Percentiles rank a stretch among this genome's conserved stretches.
phyloP scores from a whole-genome alignment of 2,329 filamentous ascomycete species.

The Teratosphaeria zuluensis region DNA sequence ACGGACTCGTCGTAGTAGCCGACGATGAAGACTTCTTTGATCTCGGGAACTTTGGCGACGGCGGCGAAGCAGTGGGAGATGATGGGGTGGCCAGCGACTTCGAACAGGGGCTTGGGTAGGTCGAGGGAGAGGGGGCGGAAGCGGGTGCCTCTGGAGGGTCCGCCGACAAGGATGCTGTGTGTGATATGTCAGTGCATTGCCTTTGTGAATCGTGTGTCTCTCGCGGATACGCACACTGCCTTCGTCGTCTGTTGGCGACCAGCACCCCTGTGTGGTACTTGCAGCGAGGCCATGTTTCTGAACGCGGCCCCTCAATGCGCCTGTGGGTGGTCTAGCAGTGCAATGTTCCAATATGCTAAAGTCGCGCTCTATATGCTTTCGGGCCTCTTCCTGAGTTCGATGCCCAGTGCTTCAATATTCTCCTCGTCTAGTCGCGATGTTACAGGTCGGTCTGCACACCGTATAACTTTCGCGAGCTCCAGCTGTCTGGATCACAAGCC shows the following conservation, averaged over 20 bases:
- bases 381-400: background rate
- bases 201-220: conserved; percentile 6
- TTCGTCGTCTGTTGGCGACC: conserved; percentile 59
- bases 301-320: background rate
- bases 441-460: background rate
- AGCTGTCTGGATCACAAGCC: background rate
- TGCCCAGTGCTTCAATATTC: background rate
- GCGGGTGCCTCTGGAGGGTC: conserved; percentile 87
- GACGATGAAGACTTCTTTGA: conserved; percentile 94
- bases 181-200: background rate
- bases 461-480: background rate
- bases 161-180: conserved; percentile 65
- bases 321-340: background rate
- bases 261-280: conserved; percentile 22
- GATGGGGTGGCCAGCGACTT: conserved; percentile 95
- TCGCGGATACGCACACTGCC: conserved; percentile 60
- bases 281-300: conserved; percentile 16
- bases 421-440: background rate
- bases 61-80: conserved; percentile 95
- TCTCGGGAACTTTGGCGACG: conserved; percentile 78
- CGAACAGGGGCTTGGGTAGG: conserved; percentile 96
- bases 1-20: conserved; percentile 97
- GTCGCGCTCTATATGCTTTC: background rate
- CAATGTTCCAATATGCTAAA: background rate
- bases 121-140: conserved; percentile 74